A percentile compares a stretch with the other conserved stretches of the same genome.
Evolutionary conservation across 257 asterid genomes (phyloP).

Genomic region (Solanum pimpinellifolium): DNA sequence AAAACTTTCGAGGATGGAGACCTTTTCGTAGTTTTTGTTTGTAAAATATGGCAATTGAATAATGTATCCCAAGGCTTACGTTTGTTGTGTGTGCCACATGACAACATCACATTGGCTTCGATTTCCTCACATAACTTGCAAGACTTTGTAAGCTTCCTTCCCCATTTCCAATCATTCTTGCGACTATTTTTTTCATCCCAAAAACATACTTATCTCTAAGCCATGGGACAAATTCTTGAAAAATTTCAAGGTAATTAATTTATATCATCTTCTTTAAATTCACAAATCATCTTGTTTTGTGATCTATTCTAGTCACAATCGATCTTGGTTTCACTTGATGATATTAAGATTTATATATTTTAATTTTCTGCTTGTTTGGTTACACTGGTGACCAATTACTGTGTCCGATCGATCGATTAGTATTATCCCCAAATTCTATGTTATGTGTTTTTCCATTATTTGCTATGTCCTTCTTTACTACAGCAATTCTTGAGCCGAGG

Average conservation of each 20-base stretch:
- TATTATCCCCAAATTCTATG: neutral
- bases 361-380: neutral
- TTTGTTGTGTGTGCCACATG: neutral
- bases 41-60: conserved; percentile 6
- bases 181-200: neutral
- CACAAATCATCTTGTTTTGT: neutral
- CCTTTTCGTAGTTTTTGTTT: neutral
- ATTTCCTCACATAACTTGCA: neutral
- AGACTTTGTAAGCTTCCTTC: neutral
- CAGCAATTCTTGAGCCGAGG: neutral
- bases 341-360: neutral
- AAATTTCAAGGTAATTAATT: conserved; percentile 46
- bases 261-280: neutral
- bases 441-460: neutral
- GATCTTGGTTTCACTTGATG: neutral
- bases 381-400: neutral
- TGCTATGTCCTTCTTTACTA: neutral
- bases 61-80: conserved; percentile 21
- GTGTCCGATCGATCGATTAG: neutral
- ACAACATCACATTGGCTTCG: neutral
- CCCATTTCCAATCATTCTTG: neutral
- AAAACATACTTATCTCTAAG: neutral
- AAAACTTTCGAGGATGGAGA: neutral
- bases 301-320: neutral
- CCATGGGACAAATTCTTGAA: conserved; percentile 81